Conservation (phyloP, 768 basidiomycete genomes). For the Amyloporia xantha region DNA sequence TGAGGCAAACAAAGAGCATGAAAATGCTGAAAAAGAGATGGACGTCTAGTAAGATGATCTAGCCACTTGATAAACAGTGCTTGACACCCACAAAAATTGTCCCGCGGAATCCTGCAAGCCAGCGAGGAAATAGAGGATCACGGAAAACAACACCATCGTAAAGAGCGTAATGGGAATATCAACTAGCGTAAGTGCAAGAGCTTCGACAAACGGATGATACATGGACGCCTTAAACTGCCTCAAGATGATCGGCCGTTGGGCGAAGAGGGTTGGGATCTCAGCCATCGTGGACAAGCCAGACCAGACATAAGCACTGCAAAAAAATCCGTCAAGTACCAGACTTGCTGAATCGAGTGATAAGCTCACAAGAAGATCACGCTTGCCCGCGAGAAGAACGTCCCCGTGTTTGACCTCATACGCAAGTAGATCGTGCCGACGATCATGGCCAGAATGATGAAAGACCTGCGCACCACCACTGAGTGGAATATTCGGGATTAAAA, state of each 20-base stretch:
- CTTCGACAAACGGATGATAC: slow-evolving; percentile 52
- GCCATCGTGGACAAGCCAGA: slow-evolving; percentile 52
- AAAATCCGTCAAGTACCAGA: not conserved
- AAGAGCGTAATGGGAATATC: slow-evolving; percentile 52
- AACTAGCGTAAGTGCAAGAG: slow-evolving; percentile 51
- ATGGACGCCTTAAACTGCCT: slow-evolving; percentile 55
- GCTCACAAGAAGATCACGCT: slow-evolving; percentile 72
- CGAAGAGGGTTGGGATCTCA: slow-evolving; percentile 51
- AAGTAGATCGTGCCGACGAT: slow-evolving; percentile 64
- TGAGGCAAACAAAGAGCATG: slow-evolving; percentile 48
- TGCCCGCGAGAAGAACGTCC: slow-evolving; percentile 66
- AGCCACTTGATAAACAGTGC: too few species aligned
- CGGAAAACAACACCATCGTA: slow-evolving; percentile 37
- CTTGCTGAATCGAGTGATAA: not conserved
- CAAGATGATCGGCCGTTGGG: slow-evolving; percentile 53
- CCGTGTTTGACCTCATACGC: slow-evolving; percentile 44
- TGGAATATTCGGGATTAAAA: not conserved
- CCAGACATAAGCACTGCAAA: slow-evolving; percentile 37
- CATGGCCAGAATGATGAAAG: slow-evolving; percentile 46
- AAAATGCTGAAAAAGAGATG: slow-evolving; percentile 55
- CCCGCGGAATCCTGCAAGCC: slow-evolving; percentile 44
- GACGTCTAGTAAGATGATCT: too few species aligned
- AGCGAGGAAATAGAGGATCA: slow-evolving; percentile 58
- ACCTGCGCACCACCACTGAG: slow-evolving; percentile 32
- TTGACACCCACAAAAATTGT: slow-evolving; percentile 69